Percentiles rank a stretch among this genome's conserved stretches.
Evolutionary conservation across 495 filamentous ascomycete species (phyloP).

Genomic region (Tuber brumale): DNA sequence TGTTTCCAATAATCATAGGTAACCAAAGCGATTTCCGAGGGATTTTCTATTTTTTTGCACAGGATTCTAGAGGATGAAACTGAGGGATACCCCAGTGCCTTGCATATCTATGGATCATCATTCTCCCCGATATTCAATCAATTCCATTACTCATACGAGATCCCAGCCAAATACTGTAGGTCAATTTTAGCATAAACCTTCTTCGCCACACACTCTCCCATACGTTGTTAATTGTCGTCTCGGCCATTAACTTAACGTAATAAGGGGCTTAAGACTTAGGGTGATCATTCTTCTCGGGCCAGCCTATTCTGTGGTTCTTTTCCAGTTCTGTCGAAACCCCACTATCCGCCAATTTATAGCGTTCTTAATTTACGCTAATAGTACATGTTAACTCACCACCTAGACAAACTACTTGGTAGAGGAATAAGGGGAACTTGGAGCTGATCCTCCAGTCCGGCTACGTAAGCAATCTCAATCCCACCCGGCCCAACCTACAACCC

Average conservation of each 20-base stretch:
- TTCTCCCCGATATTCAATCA: background rate
- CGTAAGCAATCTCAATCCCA: background rate
- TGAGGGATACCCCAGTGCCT: background rate
- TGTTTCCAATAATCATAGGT: background rate
- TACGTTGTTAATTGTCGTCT: background rate
- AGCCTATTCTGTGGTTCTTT: background rate
- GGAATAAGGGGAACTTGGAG: background rate
- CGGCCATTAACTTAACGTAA: background rate
- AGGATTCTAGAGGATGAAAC: background rate
- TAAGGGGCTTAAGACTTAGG: background rate
- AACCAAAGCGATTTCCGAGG: background rate
- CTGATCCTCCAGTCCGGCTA: background rate
- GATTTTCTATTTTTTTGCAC: background rate
- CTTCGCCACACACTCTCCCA: background rate
- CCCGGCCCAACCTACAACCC: no score
- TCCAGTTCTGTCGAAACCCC: background rate
- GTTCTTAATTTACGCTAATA: background rate
- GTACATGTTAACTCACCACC: background rate
- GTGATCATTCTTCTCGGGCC: background rate
- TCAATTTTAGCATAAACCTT: background rate
- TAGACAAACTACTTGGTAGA: background rate
- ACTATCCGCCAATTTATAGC: background rate
- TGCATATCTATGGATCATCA: background rate
- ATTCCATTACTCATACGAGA: background rate
- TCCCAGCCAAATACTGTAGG: background rate